Evolutionary conservation across 148 eudicot species (phyloP), one percentile per base, ranked within the genome.

Genomic region (Suaeda aralocaspica): DNA sequence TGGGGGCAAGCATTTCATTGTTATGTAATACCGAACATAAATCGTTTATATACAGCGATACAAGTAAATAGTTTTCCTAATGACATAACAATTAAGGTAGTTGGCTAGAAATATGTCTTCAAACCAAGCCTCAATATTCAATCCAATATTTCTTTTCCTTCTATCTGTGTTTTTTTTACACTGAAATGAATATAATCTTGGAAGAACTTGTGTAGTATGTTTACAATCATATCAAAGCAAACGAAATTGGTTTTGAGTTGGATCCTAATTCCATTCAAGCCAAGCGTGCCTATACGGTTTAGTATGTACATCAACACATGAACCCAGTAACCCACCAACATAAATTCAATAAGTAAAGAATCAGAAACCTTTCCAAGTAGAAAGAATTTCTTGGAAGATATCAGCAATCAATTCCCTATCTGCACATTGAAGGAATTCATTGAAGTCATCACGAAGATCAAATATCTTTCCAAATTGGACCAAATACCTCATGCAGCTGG

Each of bases 291-390:
- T 46, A 53, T 36, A 44, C 4, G 41, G 5, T 36, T 36, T 56
- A 28, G 68, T 72, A 52, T 64, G 68, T 72, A 72, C 75, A 72
- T 62, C 41, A 48, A 33, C 12, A 59, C 42, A 31, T 39, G 70
- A 66, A 59, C 53, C 39, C 12, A 45, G 11, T 39, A 45, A n/a
- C 41, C n/a, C n/a, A n/a, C n/a, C n/a, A n/a, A n/a, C n/a, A n/a
- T n/a, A 31, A n/a, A 73, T 42, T n/a, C 16, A 22, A 46, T 33
- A 22, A 50, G 8, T 9, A 53, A 52, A 56, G 39, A 65, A 60
- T 87, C 70, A 92, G 89, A 88, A 94, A 6, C 97, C 98, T 77
- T 91, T 94, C 98, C 98, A 94, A 14, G 89, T 78, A 64, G 75
- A 82, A 55, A 94, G 96, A 76, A 94, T 78, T 77, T 91, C 95